Base-by-base conservation (phyloP, 2,329 filamentous ascomycete species). In the Didymella exigua region DNA sequence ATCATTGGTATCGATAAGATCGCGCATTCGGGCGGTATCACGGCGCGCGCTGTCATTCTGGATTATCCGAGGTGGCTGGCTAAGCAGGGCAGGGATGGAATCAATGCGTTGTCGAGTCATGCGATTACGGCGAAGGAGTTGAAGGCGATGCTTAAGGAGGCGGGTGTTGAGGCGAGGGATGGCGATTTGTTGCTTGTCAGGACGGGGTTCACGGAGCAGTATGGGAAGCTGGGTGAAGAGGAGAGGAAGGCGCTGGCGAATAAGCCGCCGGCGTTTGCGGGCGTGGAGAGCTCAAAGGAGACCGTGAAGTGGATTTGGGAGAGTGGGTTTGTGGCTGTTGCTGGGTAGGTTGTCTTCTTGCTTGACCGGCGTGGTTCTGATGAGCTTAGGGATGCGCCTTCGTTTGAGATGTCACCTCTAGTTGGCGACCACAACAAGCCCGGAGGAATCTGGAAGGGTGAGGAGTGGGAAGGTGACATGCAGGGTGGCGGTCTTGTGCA, bases 271-370 rank as follows among this genome's bases (percentile, higher is more conserved):
- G 53, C 65, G 13, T 76, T 75, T 50, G 59, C 78, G 24, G 79
- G 80, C 2, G 64, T 81, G 1, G 74, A 78, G 58, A 62, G 70
- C 7, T 70, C 66, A 3, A 63, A 61, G 26, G 74, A 71, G 4
- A 71, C 70, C 13, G 48, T 78, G 30, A 61, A 67, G 19, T 82
- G 77, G 78, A 70, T 82, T 23, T 82, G 80, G 80, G 76, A 78
- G 37, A 66, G 60, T 13, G 67, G 75, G 4, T 81, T 82, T 56
- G 73, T 75, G 0, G 80, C 80, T 11, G 77, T 80, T 9, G 80
- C 77, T 16, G 72, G 76, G 62, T 65, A 36, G 2, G 62, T 60
- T n/a, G 16, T 14, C 18, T 23, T 29, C 34, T 5, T 18, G 75
- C 78, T 52, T 14, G 5, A 3, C 26, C 21, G 36, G 5, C 14